Conservation (phyloP, 164 flowering plant genomes). For the Aristolochia fimbriata region DNA sequence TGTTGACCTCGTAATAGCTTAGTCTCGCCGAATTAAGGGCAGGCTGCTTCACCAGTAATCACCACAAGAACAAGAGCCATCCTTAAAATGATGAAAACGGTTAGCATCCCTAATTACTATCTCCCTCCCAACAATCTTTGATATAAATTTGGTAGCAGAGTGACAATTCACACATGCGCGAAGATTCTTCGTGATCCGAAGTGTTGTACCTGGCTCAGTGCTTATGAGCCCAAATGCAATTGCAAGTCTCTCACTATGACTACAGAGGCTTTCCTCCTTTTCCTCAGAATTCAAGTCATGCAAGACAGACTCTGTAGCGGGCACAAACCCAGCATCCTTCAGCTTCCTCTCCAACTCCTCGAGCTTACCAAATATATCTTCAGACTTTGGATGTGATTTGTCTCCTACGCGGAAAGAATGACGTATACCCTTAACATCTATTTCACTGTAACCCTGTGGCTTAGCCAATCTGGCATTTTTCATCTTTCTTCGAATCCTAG, state of each 20-base stretch:
- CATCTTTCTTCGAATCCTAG: slow-evolving; percentile 20
- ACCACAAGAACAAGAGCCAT: slow-evolving; percentile 24
- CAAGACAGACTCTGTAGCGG: slow-evolving; percentile 19
- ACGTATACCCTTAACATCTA: slow-evolving; percentile 23
- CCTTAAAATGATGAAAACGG: slow-evolving; percentile 25
- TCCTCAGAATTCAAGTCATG: slow-evolving; percentile 24
- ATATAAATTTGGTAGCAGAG: slow-evolving; percentile 22
- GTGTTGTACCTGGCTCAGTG: slow-evolving; percentile 22
- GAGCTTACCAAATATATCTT: slow-evolving; percentile 17
- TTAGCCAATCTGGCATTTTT: slow-evolving; percentile 21
- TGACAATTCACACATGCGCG: slow-evolving; percentile 30
- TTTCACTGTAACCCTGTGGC: slow-evolving; percentile 23
- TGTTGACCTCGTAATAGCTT: too few species aligned
- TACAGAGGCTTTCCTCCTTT: slow-evolving; percentile 23
- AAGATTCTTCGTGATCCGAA: slow-evolving; percentile 24
- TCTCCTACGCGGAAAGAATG: slow-evolving; percentile 28
- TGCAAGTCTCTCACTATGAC: slow-evolving; percentile 26
- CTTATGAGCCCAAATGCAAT: slow-evolving; percentile 26
- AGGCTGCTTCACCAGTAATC: slow-evolving; percentile 18
- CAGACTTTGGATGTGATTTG: slow-evolving; percentile 25
- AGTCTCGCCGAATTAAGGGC: too few species aligned
- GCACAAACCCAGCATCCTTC: slow-evolving; percentile 21
- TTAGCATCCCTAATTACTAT: slow-evolving; percentile 24
- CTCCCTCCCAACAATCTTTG: slow-evolving; percentile 24
- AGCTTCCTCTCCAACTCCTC: slow-evolving; percentile 20